Conservation (phyloP, 768 basidiomycete species). For the Russula emetica region DNA sequence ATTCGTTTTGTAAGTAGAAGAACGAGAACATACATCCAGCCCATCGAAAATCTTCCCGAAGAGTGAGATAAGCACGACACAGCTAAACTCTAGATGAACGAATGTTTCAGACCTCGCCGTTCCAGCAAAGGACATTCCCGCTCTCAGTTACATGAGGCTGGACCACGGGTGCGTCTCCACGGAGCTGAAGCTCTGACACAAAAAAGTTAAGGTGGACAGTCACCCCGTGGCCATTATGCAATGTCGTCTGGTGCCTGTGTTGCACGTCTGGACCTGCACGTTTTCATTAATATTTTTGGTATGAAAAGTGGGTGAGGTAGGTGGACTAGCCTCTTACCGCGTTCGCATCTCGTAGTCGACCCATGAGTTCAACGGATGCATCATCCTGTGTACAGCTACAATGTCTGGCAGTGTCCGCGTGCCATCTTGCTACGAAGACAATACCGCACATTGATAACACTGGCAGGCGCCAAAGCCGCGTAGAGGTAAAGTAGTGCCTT, state of each 20-base stretch:
- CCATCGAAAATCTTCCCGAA: slow-evolving; percentile 66
- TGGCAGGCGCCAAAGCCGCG: not conserved
- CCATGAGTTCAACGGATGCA: slow-evolving; percentile 30
- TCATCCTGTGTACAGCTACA: slow-evolving; percentile 21
- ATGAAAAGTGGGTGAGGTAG: not conserved
- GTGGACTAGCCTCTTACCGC: slow-evolving; percentile 50
- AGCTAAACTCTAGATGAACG: not conserved
- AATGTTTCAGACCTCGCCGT: slow-evolving; percentile 60
- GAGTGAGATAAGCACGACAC: not conserved
- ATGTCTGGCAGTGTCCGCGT: slow-evolving; percentile 14
- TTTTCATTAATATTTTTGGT: not conserved
- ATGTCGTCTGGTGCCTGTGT: slow-evolving; percentile 32
- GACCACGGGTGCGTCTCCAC: slow-evolving; percentile 51
- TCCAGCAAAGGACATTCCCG: slow-evolving; percentile 74
- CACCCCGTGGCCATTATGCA: slow-evolving; percentile 11
- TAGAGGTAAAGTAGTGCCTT: not conserved
- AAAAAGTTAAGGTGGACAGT: slow-evolving; percentile 50
- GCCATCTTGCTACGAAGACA: slow-evolving; percentile 43
- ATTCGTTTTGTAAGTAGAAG: not conserved
- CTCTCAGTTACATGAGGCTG: slow-evolving; percentile 60
- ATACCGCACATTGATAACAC: slow-evolving; percentile 63
- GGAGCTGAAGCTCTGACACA: slow-evolving; percentile 69
- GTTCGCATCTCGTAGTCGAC: slow-evolving; percentile 47
- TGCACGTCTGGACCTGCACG: slow-evolving; percentile 64
- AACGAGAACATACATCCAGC: slow-evolving; percentile 48